Conservation (phyloP, 331 rosid species). For the Erythrophleum ivorense region DNA sequence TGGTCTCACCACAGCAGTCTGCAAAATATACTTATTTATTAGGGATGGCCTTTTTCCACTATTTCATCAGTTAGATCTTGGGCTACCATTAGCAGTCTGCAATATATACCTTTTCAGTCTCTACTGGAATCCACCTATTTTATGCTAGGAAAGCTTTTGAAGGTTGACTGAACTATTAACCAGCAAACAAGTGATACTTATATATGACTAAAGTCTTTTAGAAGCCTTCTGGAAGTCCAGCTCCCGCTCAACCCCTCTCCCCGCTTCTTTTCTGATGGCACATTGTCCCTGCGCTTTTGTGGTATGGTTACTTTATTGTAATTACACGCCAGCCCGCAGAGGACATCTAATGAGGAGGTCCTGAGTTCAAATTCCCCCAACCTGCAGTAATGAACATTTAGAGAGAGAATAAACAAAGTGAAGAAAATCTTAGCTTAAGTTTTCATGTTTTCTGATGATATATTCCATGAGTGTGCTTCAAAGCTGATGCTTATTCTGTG, state of each 20-base stretch:
- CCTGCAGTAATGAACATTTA: too few relatives aligned
- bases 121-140: neutral
- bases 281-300: neutral
- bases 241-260: neutral
- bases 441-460: neutral
- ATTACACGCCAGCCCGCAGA: neutral
- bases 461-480: neutral
- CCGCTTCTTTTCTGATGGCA: neutral
- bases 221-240: neutral
- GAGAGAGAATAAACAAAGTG: neutral
- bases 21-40: neutral
- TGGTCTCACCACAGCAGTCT: neutral
- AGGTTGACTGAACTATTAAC: neutral
- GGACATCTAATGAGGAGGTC: neutral
- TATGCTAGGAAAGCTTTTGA: neutral
- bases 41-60: neutral
- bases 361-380: neutral
- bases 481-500: constrained; percentile 8
- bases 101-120: neutral
- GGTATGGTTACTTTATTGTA: constrained; percentile 1
- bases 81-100: neutral
- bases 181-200: neutral
- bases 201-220: neutral
- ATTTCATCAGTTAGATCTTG: constrained; percentile 12
- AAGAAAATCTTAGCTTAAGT: constrained; percentile 1